A percentile compares a stretch with the other conserved stretches of the same genome.
These are phyloP conservation scores for Fennellomyces sp. DNA, from an alignment of 371 early-diverging fungal genomes.

Conservation along the genomic window DNA sequence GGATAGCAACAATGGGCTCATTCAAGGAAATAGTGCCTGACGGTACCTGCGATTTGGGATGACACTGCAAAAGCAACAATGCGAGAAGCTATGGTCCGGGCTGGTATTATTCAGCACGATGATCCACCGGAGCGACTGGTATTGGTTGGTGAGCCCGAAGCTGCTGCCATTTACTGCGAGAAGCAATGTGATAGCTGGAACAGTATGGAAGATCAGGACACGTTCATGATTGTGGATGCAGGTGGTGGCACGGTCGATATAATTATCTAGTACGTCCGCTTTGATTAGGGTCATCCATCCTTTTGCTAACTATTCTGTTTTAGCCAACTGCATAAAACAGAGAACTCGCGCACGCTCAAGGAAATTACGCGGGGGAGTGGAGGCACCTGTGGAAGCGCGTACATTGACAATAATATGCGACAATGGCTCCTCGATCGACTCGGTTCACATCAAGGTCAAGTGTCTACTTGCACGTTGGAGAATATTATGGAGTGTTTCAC, in stretches of 20 bases:
- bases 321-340: constrained; percentile 21
- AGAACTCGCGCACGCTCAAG: constrained; percentile 34
- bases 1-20: no score
- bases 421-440: constrained; percentile 34
- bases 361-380: constrained; percentile 54
- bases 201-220: constrained; percentile 36
- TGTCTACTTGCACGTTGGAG: constrained; percentile 35
- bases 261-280: constrained; percentile 38
- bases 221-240: constrained; percentile 68
- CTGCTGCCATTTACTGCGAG: constrained; percentile 50
- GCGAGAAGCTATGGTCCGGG: constrained; percentile 47
- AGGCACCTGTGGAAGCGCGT: constrained; percentile 55
- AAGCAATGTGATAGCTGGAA: constrained; percentile 35
- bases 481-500: constrained; percentile 43
- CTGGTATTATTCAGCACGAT: constrained; percentile 37
- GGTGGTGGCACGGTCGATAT: constrained; percentile 71
- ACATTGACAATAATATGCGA: constrained; percentile 54
- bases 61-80: constrained; percentile 49
- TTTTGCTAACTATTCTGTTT: background rate
- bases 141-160: constrained; percentile 57
- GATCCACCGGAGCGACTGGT: constrained; percentile 48
- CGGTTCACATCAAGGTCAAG: background rate
- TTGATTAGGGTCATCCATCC: constrained; percentile 6
- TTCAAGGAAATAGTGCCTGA: constrained; percentile 37
- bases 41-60: constrained; percentile 55